Evolutionary conservation across 2,329 filamentous ascomycete species (phyloP), one percentile per base, ranked within the genome.

Genomic region (Aureobasidium sp.): DNA sequence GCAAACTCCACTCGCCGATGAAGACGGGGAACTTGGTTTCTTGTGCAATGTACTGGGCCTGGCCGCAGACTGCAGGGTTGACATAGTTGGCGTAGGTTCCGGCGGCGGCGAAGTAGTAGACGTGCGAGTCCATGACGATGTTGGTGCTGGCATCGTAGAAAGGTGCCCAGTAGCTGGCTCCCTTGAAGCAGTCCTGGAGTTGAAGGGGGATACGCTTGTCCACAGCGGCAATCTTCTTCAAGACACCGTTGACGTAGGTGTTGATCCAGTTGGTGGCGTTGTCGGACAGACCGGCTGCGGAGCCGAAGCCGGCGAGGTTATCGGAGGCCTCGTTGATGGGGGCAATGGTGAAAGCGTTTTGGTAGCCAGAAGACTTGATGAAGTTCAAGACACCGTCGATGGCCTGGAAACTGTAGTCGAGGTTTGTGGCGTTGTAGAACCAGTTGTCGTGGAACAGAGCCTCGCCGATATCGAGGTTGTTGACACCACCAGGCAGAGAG

Each of bases 261-360:
- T 61, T 55, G 7, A 68, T 60, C 64, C 64, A 70, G 25, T 55
- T 58, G 10, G 61, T 59, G 25, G 61, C 66, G 16, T 57, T 57
- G 6, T 59, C 59, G 1, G 63, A 59, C 2, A 70, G 60, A 11
- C 61, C 63, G 14, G 61, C 61, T 2, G 66, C 57, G 6, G 61
- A 63, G 30, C 61, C 67, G 49, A 70, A 69, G 19, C 53, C 60
- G 7, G 58, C 56, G 34, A 69, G 56, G 53, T 67, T 68, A 58
- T 71, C 69, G 25, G 58, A 62, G 0, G 67, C 58, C 48, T 71
- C 68, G 58, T 71, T 71, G 58, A 71, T 64, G 5, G 68, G 66
- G 5, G 60, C 62, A 39, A 71, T 55, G 53, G 66, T 68, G 57
- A 64, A 70, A 11, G 60, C 61, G 49, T 67, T 58, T 3, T 60